A percentile compares a stretch with the other conserved stretches of the same genome.
Conservation (phyloP, 768 basidiomycete species). For the Mycena vitilis region DNA sequence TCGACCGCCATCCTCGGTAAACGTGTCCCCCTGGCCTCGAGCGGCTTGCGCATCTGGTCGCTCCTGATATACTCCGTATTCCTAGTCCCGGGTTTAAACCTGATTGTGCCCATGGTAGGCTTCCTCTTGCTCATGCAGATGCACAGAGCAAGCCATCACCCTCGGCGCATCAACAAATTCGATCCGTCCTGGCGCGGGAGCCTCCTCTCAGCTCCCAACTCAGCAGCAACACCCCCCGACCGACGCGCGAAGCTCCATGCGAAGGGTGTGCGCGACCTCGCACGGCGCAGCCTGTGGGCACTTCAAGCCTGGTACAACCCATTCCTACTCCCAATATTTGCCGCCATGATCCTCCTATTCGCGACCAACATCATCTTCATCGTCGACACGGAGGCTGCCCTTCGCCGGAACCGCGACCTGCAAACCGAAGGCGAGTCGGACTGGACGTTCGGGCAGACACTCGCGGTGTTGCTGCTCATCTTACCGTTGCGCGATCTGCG, state of each 20-base stretch:
- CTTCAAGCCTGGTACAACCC: slow-evolving; percentile 5
- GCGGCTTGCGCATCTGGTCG: not conserved
- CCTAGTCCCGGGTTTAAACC: slow-evolving; percentile 3
- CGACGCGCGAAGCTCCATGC: not conserved
- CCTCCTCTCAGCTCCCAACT: too few relatives aligned
- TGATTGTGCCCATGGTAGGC: not conserved
- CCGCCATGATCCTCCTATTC: slow-evolving; percentile 27
- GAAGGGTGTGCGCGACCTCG: not conserved
- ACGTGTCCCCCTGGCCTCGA: not conserved
- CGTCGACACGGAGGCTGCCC: slow-evolving; percentile 36
- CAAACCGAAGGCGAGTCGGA: slow-evolving; percentile 16
- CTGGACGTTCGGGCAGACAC: slow-evolving; percentile 39
- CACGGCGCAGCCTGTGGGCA: not conserved
- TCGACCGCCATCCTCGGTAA: slow-evolving; percentile 18
- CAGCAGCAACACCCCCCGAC: not conserved
- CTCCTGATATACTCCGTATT: slow-evolving; percentile 2
- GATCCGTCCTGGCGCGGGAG: not conserved
- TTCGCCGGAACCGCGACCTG: slow-evolving; percentile 22
- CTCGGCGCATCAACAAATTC: not conserved
- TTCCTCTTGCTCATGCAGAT: not conserved
- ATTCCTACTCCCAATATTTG: slow-evolving; percentile 7
- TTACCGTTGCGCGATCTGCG: slow-evolving; percentile 37
- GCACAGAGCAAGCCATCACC: not conserved
- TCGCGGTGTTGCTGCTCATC: slow-evolving; percentile 40
- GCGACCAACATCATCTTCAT: slow-evolving; percentile 38